Evolutionary conservation across 129 eudicot genomes (phyloP).

Genomic region (Centaurea solstitialis): DNA sequence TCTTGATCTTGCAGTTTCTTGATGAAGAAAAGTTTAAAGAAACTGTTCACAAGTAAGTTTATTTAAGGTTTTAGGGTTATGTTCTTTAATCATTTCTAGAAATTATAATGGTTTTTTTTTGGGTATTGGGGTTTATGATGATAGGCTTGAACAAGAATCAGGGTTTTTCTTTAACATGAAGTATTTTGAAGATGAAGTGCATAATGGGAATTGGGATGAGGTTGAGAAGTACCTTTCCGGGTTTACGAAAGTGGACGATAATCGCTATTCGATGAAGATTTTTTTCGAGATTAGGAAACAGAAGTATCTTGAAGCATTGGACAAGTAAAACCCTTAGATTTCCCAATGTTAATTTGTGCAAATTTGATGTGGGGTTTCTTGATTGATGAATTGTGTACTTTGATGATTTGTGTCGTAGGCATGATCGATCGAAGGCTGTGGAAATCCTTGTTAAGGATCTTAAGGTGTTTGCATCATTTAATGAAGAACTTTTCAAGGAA

Average conservation of each 20-base stretch:
- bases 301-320: conserved; percentile 97
- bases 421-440: conserved; percentile 85
- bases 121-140: neutral
- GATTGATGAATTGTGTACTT: conserved; percentile 8
- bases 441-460: conserved; percentile 94
- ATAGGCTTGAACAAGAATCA: conserved; percentile 91
- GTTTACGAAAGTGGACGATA: conserved; percentile 88
- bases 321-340: conserved; percentile 49
- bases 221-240: conserved; percentile 89
- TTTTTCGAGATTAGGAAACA: conserved; percentile 94
- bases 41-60: conserved; percentile 84
- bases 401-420: conserved; percentile 34
- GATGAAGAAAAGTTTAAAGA: conserved; percentile 94
- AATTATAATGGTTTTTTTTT: neutral
- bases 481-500: conserved; percentile 92
- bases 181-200: conserved; percentile 92
- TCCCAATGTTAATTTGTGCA: neutral
- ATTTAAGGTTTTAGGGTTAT: neutral
- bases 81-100: neutral
- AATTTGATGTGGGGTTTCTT: conserved; percentile 6
- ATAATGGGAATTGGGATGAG: conserved; percentile 91
- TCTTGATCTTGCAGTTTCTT: conserved; percentile 84
- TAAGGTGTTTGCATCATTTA: conserved; percentile 90
- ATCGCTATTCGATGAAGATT: conserved; percentile 94
- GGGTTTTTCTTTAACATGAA: conserved; percentile 95